phyloP scores from a whole-genome alignment of 2,329 filamentous ascomycete genomes.

The Didymella keratinophila region DNA sequence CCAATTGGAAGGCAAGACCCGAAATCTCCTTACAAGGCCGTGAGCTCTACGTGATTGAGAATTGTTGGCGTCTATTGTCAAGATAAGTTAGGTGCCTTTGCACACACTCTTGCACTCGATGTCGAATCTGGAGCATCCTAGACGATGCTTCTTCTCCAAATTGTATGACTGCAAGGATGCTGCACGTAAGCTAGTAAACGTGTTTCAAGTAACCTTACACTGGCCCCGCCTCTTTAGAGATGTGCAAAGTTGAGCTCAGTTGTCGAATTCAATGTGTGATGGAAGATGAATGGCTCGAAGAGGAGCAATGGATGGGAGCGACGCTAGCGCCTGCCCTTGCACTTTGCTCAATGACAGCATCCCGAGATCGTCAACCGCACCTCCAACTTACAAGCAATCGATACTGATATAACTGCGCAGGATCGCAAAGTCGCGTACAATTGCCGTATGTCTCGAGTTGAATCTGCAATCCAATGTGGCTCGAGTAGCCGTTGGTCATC shows the following conservation, averaged over 20 bases:
- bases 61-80: background rate
- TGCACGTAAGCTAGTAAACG: background rate
- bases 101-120: no score
- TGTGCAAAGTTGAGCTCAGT: background rate
- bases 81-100: background rate
- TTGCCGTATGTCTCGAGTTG: no score
- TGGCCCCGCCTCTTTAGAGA: background rate
- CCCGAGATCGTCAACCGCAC: background rate
- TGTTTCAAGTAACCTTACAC: background rate
- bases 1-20: background rate
- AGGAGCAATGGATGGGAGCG: background rate
- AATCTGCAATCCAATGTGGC: no score
- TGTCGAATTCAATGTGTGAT: background rate
- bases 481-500: background rate
- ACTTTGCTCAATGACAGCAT: background rate
- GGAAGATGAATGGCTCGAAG: background rate
- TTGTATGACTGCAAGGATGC: background rate
- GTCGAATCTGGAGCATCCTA: background rate
- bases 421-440: background rate
- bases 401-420: background rate
- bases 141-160: background rate
- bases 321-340: background rate
- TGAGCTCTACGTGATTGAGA: background rate
- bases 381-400: background rate
- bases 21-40: background rate